Conservation (phyloP, 129 eudicot species). For the Flaveria ramosissima region DNA sequence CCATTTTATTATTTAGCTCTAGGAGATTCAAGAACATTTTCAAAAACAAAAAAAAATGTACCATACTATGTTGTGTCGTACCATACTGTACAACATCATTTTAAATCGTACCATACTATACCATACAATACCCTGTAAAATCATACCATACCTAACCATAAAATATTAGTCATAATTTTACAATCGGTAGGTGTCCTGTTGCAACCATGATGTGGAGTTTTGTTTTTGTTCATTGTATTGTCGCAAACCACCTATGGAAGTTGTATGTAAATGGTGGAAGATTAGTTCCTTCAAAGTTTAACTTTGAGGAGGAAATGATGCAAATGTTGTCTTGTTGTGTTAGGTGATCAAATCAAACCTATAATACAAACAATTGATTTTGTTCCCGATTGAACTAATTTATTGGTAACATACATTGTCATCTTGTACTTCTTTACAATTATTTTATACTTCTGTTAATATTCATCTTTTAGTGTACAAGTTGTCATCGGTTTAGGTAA, state of each 20-base stretch:
- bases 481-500: conserved; percentile 7
- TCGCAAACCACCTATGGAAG: background rate
- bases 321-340: background rate
- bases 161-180: too few relatives aligned
- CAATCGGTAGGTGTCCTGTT: background rate
- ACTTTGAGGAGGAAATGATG: background rate
- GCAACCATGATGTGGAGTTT: background rate
- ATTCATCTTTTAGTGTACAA: conserved; percentile 1
- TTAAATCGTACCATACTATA: too few relatives aligned
- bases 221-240: background rate
- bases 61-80: too few relatives aligned
- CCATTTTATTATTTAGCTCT: too few relatives aligned
- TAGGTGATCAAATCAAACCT: conserved; percentile 9
- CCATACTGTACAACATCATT: too few relatives aligned
- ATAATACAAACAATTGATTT: background rate
- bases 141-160: too few relatives aligned
- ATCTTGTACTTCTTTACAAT: background rate
- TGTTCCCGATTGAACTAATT: background rate
- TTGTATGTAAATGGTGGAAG: background rate
- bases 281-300: background rate
- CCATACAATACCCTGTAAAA: too few relatives aligned
- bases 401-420: conserved; percentile 5
- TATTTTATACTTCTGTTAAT: background rate
- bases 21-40: too few relatives aligned
- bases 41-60: too few relatives aligned